phyloP scores from a whole-genome alignment of 2,329 filamentous ascomycete genomes.

The Colletotrichum lupini region DNA sequence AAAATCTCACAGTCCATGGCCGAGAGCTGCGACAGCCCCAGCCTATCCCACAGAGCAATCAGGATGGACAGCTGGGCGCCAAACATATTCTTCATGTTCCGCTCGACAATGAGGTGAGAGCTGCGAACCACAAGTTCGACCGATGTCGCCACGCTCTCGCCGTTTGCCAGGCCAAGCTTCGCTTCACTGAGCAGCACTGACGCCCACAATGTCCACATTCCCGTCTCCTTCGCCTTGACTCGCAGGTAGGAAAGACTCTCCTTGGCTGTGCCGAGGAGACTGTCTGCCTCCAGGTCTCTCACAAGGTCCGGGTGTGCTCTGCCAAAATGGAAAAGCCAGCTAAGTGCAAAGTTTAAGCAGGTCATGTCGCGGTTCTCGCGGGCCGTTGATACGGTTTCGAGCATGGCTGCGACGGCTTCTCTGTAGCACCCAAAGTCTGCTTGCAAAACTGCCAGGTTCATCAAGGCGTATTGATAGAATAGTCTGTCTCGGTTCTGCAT shows the following conservation, averaged over 20 bases:
- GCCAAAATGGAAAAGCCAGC: slow-evolving; percentile 96
- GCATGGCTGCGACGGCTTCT: slow-evolving; percentile 93
- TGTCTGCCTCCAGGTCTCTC: slow-evolving; percentile 74
- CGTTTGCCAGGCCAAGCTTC: slow-evolving; percentile 79
- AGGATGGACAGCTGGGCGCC: slow-evolving; percentile 79
- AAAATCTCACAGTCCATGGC: slow-evolving; percentile 77
- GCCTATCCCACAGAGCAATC: slow-evolving; percentile 79
- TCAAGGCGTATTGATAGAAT: slow-evolving; percentile 93
- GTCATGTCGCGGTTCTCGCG: slow-evolving; percentile 92
- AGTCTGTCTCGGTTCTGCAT: slow-evolving; percentile 85
- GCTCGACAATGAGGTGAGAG: slow-evolving; percentile 83
- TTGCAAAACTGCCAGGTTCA: slow-evolving; percentile 93
- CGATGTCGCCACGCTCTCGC: slow-evolving; percentile 71
- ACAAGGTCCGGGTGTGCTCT: slow-evolving; percentile 84
- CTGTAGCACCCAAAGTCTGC: slow-evolving; percentile 93
- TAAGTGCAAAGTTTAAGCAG: slow-evolving; percentile 94
- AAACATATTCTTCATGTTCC: slow-evolving; percentile 77
- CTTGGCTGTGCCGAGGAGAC: slow-evolving; percentile 80
- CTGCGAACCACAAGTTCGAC: slow-evolving; percentile 86
- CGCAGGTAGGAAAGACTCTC: slow-evolving; percentile 88
- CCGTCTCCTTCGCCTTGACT: slow-evolving; percentile 84
- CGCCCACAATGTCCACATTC: slow-evolving; percentile 87
- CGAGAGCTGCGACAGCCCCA: slow-evolving; percentile 71
- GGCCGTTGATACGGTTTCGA: slow-evolving; percentile 94
- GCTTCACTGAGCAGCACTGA: slow-evolving; percentile 88